Percentiles rank a stretch among this genome's conserved stretches.
phyloP scores from a whole-genome alignment of 2,329 filamentous ascomycete genomes.

The Cytospora schulzeri region DNA sequence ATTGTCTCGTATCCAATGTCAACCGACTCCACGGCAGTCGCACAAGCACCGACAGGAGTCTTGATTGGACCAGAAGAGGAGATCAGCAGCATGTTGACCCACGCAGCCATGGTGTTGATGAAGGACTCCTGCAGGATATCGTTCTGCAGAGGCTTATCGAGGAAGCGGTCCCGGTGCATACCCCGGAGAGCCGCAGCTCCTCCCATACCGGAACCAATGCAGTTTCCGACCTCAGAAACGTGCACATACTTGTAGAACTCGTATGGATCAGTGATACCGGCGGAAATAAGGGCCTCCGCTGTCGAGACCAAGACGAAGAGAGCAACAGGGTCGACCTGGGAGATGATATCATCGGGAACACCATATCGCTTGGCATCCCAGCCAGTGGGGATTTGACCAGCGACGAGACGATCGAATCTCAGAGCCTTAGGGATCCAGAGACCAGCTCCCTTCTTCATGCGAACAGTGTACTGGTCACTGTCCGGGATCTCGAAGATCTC shows the following conservation, averaged over 20 bases:
- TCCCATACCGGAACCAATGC: constrained; percentile 97
- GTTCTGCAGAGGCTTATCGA: constrained; percentile 97
- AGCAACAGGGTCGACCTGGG: constrained; percentile 94
- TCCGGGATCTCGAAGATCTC: constrained; percentile 95
- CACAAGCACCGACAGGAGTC: constrained; percentile 96
- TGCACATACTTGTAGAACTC: constrained; percentile 99
- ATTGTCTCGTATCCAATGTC: constrained; percentile 99
- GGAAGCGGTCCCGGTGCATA: constrained; percentile 97
- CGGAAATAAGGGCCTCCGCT: constrained; percentile 84
- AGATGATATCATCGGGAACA: constrained; percentile 95
- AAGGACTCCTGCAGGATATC: constrained; percentile 99
- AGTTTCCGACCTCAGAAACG: constrained; percentile 96
- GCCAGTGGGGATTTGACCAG: constrained; percentile 93
- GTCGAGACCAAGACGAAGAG: constrained; percentile 94
- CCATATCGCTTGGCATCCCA: constrained; percentile 98
- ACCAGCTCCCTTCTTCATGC: constrained; percentile 91
- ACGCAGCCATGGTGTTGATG: constrained; percentile 99
- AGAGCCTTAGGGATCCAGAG: constrained; percentile 96
- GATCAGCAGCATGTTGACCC: constrained; percentile 98
- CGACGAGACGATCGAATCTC: constrained; percentile 94
- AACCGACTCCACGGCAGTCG: constrained; percentile 94
- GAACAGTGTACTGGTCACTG: constrained; percentile 90
- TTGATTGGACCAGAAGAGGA: constrained; percentile 98
- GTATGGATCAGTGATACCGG: constrained; percentile 97
- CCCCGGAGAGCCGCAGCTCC: constrained; percentile 88